These are phyloP conservation scores for Sphenostylis stenocarpa DNA, from an alignment of 306 rosid species.

Conservation along the genomic window DNA sequence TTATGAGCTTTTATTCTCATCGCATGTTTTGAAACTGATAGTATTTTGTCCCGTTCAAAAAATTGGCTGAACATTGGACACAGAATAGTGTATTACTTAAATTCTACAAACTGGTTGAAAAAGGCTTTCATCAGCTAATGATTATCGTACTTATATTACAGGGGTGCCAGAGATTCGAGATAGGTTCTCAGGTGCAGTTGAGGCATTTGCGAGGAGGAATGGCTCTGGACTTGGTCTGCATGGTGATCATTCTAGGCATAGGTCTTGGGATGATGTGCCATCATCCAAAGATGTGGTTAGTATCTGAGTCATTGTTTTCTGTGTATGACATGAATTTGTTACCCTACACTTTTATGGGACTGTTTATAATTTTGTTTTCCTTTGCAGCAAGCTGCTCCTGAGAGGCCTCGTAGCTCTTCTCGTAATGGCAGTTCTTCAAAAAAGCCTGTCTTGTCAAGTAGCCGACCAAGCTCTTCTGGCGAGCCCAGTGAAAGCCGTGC, in stretches of 20 bases:
- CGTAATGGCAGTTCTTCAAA: constrained; percentile 82
- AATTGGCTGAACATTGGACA: not conserved
- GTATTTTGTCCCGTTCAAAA: not conserved
- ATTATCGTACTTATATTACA: constrained; percentile 29
- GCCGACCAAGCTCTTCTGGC: constrained; percentile 92
- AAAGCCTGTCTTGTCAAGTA: constrained; percentile 70
- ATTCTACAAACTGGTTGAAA: not conserved
- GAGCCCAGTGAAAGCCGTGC: constrained; percentile 77
- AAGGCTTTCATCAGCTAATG: not conserved
- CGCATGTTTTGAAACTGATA: constrained; percentile 1
- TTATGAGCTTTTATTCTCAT: not conserved
- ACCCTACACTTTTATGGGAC: not conserved
- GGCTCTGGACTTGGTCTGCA: constrained; percentile 65
- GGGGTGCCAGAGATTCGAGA: constrained; percentile 79
- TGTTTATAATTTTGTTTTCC: not conserved
- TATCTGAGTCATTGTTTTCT: not conserved
- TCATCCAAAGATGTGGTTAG: constrained; percentile 91
- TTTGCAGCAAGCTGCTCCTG: constrained; percentile 76
- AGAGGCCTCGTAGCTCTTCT: constrained; percentile 79
- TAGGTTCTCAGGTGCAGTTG: constrained; percentile 80
- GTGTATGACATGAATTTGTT: not conserved
- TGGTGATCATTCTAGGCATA: constrained; percentile 72
- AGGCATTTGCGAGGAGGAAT: constrained; percentile 92
- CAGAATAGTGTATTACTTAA: not conserved
- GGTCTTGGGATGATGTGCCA: constrained; percentile 68